These are phyloP conservation scores for Dioscorea zingiberensis DNA, from an alignment of 106 monocot genomes.

Conservation along the genomic window DNA sequence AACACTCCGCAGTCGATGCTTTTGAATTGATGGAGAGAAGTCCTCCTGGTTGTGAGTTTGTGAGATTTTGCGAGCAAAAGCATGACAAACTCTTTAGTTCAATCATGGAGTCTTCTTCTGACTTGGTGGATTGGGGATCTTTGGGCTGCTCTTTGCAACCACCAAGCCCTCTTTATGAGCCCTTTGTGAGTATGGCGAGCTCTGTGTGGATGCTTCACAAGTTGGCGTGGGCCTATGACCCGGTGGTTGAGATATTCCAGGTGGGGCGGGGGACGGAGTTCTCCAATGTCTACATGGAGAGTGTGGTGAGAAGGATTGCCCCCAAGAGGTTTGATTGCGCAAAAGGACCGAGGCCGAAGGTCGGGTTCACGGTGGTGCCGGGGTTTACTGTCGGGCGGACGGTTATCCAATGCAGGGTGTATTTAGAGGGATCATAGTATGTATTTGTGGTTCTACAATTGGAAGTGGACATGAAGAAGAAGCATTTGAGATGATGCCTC, in stretches of 20 bases:
- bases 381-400: constrained; percentile 78
- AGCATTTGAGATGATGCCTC: background rate
- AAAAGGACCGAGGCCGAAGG: constrained; percentile 32
- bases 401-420: constrained; percentile 84
- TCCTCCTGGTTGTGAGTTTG: constrained; percentile 48
- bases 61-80: constrained; percentile 59
- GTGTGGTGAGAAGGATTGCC: constrained; percentile 22
- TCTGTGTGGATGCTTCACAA: constrained; percentile 82
- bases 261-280: constrained; percentile 59
- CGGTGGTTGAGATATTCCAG: constrained; percentile 76
- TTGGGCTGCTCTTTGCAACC: constrained; percentile 26
- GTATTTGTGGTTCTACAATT: too few relatives aligned
- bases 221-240: constrained; percentile 65
- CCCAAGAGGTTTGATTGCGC: background rate
- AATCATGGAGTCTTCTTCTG: too few relatives aligned
- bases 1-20: constrained; percentile 55
- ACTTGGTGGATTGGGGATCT: background rate
- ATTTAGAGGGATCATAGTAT: constrained; percentile 40
- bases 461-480: too few relatives aligned
- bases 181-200: constrained; percentile 71
- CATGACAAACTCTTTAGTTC: constrained; percentile 26
- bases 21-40: constrained; percentile 33
- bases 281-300: constrained; percentile 90
- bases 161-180: constrained; percentile 54
- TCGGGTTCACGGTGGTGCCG: constrained; percentile 88